Base-by-base conservation (phyloP, 1,284 basidiomycete genomes). In the Somion occarium region DNA sequence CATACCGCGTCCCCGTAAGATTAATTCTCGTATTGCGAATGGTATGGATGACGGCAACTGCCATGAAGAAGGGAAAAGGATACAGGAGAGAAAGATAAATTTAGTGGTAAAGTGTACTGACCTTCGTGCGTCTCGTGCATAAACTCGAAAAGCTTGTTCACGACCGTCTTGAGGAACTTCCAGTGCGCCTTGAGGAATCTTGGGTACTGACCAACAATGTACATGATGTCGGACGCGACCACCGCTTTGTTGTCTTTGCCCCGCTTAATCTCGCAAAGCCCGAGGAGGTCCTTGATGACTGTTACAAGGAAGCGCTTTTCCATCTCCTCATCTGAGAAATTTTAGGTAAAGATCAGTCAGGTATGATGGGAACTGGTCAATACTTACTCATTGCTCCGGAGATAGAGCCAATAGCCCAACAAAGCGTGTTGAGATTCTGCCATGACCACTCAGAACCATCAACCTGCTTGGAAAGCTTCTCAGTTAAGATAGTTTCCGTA, bases 51-150 rank as follows among this genome's bases (percentile, higher is more conserved):
- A 9, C 15, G 24, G 41, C 38, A 23, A 51, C 26, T 25, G 53
- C 53, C 56, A 52, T 18, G 20, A 24, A 37, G 27, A 52, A 50
- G 42, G 27, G 25, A 25, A n/a, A 48, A 52, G 47, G 49, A 54
- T 49, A 55, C 53, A 54, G 22, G 48, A 22, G 13, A 22, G 45
- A 15, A 42, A 42, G 37, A 41, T 46, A 49, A 24, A 37, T 55
- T 45, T 27, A 7, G 15, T 9, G 49, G 47, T 7, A 15, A 50
- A 5, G 19, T 24, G 22, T 26, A 60, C 69, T 51, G 54, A 85
- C 93, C 95, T 75, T 99, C 97, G 65, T 99, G 97, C 0, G 93
- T 98, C 74, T 99, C 97, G 72, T 99, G 97, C 95, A 99, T 99
- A 69, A 99, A 99, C 69, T 99, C 97, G 69, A 99, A 99, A 18